Conservation (phyloP, 495 filamentous ascomycete genomes). For the Aspergillus kassunensis region DNA sequence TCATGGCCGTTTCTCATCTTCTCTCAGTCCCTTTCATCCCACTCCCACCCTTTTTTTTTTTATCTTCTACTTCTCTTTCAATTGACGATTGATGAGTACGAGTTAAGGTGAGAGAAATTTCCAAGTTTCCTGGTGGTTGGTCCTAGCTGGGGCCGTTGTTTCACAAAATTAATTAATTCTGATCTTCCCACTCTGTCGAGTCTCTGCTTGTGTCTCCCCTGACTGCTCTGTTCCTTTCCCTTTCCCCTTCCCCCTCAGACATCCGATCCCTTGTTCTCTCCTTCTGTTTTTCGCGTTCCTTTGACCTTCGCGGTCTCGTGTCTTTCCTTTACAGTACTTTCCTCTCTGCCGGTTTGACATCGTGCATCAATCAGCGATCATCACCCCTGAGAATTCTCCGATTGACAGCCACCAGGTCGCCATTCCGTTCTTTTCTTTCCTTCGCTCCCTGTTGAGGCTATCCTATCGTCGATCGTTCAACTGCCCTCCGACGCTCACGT, state of each 20-base stretch:
- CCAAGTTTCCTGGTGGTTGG: neutral
- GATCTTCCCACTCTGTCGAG: neutral
- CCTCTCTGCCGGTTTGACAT: constrained; percentile 25
- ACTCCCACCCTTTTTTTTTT: neutral
- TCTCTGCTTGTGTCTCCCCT: neutral
- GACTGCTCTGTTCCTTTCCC: neutral
- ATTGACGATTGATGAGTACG: neutral
- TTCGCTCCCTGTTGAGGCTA: constrained; percentile 2
- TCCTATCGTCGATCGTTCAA: constrained; percentile 1
- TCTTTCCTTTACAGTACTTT: constrained; percentile 6
- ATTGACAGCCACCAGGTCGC: constrained; percentile 22
- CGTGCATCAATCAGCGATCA: constrained; percentile 13
- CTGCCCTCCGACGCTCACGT: neutral
- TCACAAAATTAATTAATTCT: constrained; percentile 7
- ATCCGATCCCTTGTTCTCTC: constrained; percentile 16
- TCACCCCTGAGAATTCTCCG: constrained; percentile 17
- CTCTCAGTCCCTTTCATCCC: neutral
- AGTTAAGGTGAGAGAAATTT: constrained; percentile 3
- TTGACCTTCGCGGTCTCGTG: constrained; percentile 1
- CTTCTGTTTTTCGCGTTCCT: constrained; percentile 3
- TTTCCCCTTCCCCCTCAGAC: constrained; percentile 2
- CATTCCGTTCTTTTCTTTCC: constrained; percentile 15
- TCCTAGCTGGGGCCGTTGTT: constrained; percentile 6
- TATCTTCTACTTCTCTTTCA: neutral
- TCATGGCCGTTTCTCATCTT: neutral